A percentile compares a stretch with the other conserved stretches of the same genome.
Evolutionary conservation across 306 rosid species (phyloP).

Genomic region (Clitoria ternatea): DNA sequence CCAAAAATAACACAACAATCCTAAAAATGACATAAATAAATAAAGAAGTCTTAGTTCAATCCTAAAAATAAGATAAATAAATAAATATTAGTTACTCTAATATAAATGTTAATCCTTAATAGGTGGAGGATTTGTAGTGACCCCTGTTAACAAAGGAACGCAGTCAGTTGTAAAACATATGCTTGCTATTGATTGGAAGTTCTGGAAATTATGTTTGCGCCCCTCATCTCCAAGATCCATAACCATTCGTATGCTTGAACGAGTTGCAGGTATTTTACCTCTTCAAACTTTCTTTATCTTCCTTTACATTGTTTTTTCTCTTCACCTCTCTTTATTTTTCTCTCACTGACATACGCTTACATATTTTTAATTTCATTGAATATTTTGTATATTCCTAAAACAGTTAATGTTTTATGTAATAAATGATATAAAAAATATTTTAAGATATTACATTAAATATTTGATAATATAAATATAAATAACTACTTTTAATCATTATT

Average conservation of each 20-base stretch:
- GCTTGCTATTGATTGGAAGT: slow-evolving; percentile 94
- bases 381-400: too few relatives aligned
- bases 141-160: slow-evolving; percentile 70
- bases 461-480: too few relatives aligned
- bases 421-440: too few relatives aligned
- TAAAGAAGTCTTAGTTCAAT: background rate
- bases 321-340: too few relatives aligned
- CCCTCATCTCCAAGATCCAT: slow-evolving; percentile 63
- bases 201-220: slow-evolving; percentile 64
- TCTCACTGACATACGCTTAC: too few relatives aligned
- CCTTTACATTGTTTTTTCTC: too few relatives aligned
- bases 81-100: background rate
- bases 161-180: slow-evolving; percentile 78
- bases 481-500: too few relatives aligned
- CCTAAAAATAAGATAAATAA: background rate
- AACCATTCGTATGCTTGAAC: slow-evolving; percentile 79
- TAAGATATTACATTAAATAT: too few relatives aligned
- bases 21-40: background rate
- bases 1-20: background rate
- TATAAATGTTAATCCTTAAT: background rate
- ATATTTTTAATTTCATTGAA: too few relatives aligned
- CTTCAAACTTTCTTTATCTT: too few relatives aligned
- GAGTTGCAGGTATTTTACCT: slow-evolving; percentile 54
- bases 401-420: too few relatives aligned
- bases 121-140: slow-evolving; percentile 93